Percentiles rank a stretch among this genome's conserved stretches.
phyloP scores from a whole-genome alignment of 352 stramenopile species.

The Thraustotheca clavata region DNA sequence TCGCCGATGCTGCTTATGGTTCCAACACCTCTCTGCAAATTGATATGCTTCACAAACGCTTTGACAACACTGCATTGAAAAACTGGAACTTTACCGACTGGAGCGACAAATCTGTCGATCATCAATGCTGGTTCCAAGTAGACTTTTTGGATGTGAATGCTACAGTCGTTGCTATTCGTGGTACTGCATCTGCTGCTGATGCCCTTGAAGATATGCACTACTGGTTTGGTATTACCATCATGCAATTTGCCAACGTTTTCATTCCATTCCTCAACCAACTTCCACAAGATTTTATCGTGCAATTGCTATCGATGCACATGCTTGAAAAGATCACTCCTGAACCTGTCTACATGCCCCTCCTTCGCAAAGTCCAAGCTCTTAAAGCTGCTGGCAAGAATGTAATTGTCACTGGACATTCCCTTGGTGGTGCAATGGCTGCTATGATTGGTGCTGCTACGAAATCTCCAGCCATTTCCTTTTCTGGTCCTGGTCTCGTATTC shows the following conservation, averaged over 20 bases:
- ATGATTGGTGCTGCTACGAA: constrained; percentile 81
- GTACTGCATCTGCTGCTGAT: constrained; percentile 72
- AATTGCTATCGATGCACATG: constrained; percentile 76
- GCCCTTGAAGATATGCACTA: constrained; percentile 81
- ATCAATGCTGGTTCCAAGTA: constrained; percentile 81
- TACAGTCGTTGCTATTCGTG: constrained; percentile 74
- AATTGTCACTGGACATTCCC: constrained; percentile 76
- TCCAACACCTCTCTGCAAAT: constrained; percentile 68
- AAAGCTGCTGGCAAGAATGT: constrained; percentile 48
- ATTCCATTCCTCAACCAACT: constrained; percentile 81
- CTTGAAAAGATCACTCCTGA: constrained; percentile 60
- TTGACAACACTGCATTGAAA: constrained; percentile 61
- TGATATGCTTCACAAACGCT: constrained; percentile 66
- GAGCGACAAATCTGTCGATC: constrained; percentile 51
- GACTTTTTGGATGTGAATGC: constrained; percentile 79
- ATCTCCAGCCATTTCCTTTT: constrained; percentile 75
- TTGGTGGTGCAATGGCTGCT: constrained; percentile 73
- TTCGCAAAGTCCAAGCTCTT: constrained; percentile 52
- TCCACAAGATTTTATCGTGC: constrained; percentile 60
- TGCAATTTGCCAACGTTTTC: constrained; percentile 80
- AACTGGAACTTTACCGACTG: constrained; percentile 69
- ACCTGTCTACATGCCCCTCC: constrained; percentile 64
- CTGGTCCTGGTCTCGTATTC: constrained; percentile 66
- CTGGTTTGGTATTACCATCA: constrained; percentile 82
- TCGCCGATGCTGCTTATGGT: constrained; percentile 72